Conservation (phyloP, 257 asterid genomes). For the Solanum sparsipilum region DNA sequence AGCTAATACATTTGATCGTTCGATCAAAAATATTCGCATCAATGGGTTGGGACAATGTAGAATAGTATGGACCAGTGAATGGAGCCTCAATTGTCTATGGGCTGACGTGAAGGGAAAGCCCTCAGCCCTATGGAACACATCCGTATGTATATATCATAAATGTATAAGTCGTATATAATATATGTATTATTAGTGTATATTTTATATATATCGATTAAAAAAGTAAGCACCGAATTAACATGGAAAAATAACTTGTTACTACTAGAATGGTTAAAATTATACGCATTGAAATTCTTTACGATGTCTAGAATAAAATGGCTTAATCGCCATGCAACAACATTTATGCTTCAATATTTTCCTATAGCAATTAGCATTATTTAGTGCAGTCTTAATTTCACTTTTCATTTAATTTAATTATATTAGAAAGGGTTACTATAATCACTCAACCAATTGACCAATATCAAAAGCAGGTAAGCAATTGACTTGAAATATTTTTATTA, state of each 20-base stretch:
- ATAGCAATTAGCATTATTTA: background rate
- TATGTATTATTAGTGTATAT: background rate
- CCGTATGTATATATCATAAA: background rate
- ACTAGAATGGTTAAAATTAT: background rate
- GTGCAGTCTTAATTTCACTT: background rate
- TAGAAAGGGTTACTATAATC: background rate
- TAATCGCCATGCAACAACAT: background rate
- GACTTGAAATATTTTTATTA: background rate
- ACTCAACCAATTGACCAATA: background rate
- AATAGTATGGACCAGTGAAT: background rate
- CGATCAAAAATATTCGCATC: background rate
- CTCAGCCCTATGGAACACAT: background rate
- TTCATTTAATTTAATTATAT: background rate
- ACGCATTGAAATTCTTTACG: background rate
- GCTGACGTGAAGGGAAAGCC: background rate
- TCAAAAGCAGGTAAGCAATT: background rate
- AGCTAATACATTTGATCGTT: background rate
- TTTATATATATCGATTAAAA: background rate
- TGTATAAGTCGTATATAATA: background rate
- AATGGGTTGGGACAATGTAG: background rate
- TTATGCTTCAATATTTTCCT: background rate
- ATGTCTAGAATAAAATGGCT: background rate
- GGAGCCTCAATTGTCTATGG: background rate
- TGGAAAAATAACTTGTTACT: background rate
- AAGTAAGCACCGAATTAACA: background rate